These are phyloP conservation scores for Acacia melanoxylon DNA, from an alignment of 306 rosid species.

Conservation along the genomic window DNA sequence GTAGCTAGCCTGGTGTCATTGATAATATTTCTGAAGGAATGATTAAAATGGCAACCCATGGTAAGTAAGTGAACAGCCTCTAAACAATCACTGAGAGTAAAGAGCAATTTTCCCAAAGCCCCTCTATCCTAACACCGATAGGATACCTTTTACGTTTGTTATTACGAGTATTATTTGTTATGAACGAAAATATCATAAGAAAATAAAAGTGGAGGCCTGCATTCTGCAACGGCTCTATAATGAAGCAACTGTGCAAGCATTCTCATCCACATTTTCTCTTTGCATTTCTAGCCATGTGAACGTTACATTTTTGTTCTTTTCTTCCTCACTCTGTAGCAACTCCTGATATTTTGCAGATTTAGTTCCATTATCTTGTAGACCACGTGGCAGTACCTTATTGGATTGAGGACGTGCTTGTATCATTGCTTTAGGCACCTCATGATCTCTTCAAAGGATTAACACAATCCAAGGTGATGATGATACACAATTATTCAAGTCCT, in stretches of 20 bases:
- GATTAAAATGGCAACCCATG: too few relatives aligned
- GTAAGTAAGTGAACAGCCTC: too few relatives aligned
- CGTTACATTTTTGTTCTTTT: neutral
- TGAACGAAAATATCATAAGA: neutral
- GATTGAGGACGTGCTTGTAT: neutral
- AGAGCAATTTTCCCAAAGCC: too few relatives aligned
- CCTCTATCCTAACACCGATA: too few relatives aligned
- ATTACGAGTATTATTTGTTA: too few relatives aligned
- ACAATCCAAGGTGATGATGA: neutral
- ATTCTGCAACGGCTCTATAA: neutral
- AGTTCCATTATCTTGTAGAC: slow-evolving; percentile 16
- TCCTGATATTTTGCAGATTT: slow-evolving; percentile 3
- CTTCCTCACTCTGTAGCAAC: neutral
- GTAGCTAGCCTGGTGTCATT: too few relatives aligned
- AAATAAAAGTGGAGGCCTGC: neutral
- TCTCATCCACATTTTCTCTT: neutral
- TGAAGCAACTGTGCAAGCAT: neutral
- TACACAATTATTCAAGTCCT: neutral
- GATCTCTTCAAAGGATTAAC: neutral
- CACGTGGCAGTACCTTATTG: slow-evolving; percentile 23
- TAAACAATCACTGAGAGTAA: too few relatives aligned
- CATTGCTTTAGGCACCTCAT: slow-evolving; percentile 12
- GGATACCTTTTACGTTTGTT: neutral
- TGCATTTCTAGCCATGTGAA: neutral
- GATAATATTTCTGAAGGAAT: too few relatives aligned